These are phyloP conservation scores for Jamesozyma hellenica DNA, from an alignment of 805 yeast species.

Conservation along the genomic window DNA sequence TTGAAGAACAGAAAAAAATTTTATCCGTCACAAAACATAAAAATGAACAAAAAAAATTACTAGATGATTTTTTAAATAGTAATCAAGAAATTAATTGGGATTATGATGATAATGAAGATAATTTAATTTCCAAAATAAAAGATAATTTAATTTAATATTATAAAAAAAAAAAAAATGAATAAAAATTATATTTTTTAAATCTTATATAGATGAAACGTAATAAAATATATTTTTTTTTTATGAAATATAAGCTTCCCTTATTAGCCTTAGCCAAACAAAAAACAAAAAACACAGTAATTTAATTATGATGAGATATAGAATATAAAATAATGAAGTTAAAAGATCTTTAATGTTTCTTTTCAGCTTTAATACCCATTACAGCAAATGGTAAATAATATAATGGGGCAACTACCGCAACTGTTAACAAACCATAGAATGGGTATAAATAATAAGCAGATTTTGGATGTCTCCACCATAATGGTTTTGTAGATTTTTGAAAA, in stretches of 20 bases:
- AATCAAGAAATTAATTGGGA: constrained; percentile 22
- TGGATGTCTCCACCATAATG: constrained; percentile 54
- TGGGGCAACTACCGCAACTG: constrained; percentile 56
- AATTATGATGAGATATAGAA: too few relatives aligned
- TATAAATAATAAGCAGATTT: constrained; percentile 61
- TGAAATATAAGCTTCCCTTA: too few relatives aligned
- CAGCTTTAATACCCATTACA: constrained; percentile 53
- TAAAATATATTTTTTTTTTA: too few relatives aligned
- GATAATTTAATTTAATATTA: too few relatives aligned
- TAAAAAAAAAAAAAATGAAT: too few relatives aligned
- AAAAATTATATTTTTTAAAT: too few relatives aligned
- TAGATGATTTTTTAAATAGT: constrained; percentile 23
- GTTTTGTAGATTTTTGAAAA: constrained; percentile 48
- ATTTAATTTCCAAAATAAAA: constrained; percentile 14
- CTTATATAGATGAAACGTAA: too few relatives aligned
- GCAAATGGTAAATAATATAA: constrained; percentile 67
- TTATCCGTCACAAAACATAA: constrained; percentile 17
- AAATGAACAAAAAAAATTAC: constrained; percentile 20
- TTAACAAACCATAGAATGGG: constrained; percentile 70
- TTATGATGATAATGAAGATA: constrained; percentile 22
- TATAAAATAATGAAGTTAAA: too few relatives aligned
- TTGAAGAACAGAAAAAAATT: constrained; percentile 25
- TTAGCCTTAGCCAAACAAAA: too few relatives aligned
- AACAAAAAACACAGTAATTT: too few relatives aligned
- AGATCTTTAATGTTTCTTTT: too few relatives aligned